These are phyloP conservation scores for Cyberlindnera suaveolens DNA, from an alignment of 805 yeast species.

Conservation along the genomic window DNA sequence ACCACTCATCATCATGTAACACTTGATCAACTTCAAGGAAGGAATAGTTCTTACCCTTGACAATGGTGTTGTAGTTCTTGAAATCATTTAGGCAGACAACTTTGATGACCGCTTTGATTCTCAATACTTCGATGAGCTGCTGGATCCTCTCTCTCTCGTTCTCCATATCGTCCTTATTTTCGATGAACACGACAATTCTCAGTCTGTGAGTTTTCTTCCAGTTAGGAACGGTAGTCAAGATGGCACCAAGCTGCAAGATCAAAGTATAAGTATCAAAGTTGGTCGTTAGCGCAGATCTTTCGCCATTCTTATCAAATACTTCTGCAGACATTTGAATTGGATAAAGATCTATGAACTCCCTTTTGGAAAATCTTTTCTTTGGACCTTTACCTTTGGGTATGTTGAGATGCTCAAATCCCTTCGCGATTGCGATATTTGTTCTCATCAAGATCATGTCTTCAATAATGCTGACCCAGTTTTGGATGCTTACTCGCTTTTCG, in stretches of 20 bases:
- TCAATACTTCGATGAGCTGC: slow-evolving; percentile 61
- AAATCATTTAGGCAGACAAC: slow-evolving; percentile 60
- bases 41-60: slow-evolving; percentile 52
- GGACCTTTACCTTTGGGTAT: slow-evolving; percentile 48
- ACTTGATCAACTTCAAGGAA: slow-evolving; percentile 42
- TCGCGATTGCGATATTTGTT: slow-evolving; percentile 90
- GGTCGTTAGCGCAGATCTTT: slow-evolving; percentile 65
- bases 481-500: slow-evolving; percentile 61
- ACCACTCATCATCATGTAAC: slow-evolving; percentile 74
- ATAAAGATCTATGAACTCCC: slow-evolving; percentile 74
- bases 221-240: slow-evolving; percentile 84
- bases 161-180: slow-evolving; percentile 56
- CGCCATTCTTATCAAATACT: slow-evolving; percentile 58
- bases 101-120: slow-evolving; percentile 79
- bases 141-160: slow-evolving; percentile 62
- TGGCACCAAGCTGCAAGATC: slow-evolving; percentile 90
- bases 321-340: slow-evolving; percentile 96
- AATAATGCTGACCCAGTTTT: slow-evolving; percentile 86
- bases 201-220: slow-evolving; percentile 77
- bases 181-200: slow-evolving; percentile 88
- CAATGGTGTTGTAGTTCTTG: slow-evolving; percentile 65
- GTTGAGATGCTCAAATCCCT: slow-evolving; percentile 64
- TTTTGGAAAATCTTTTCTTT: slow-evolving; percentile 25
- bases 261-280: slow-evolving; percentile 95
- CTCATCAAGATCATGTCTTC: slow-evolving; percentile 88